These are phyloP conservation scores for Lepraria neglecta DNA, from an alignment of 495 filamentous ascomycete genomes.

Conservation along the genomic window DNA sequence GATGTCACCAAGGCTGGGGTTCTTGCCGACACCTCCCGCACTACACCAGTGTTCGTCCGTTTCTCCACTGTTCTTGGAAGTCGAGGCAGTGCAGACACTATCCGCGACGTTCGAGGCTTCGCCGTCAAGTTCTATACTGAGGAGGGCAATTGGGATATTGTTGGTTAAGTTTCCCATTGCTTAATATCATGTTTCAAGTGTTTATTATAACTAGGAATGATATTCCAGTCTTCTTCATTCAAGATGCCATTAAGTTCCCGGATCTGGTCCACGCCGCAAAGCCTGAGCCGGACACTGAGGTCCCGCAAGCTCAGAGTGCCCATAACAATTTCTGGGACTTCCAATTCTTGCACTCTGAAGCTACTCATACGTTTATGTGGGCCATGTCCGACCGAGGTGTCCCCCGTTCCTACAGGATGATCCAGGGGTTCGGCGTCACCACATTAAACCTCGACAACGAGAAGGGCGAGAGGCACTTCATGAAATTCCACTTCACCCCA, in stretches of 20 bases:
- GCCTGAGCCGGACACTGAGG: conserved; percentile 75
- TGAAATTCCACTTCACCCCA: conserved; percentile 78
- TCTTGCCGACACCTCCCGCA: conserved; percentile 71
- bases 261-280: conserved; percentile 75
- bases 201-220: too few species aligned
- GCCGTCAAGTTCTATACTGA: conserved; percentile 69
- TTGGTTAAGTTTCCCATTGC: conserved; percentile 47
- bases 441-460: conserved; percentile 69
- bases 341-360: conserved; percentile 54
- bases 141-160: conserved; percentile 56
- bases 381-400: conserved; percentile 71
- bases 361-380: conserved; percentile 84
- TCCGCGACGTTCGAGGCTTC: conserved; percentile 76
- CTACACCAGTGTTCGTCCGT: conserved; percentile 72
- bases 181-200: too few species aligned
- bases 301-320: conserved; percentile 54
- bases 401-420: conserved; percentile 77
- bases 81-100: conserved; percentile 71
- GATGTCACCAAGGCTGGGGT: conserved; percentile 67
- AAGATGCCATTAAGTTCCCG: conserved; percentile 66
- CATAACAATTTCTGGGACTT: conserved; percentile 63
- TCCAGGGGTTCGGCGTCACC: conserved; percentile 89
- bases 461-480: conserved; percentile 64
- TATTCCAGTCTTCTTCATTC: conserved; percentile 65
- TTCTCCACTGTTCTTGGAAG: conserved; percentile 80